These are phyloP conservation scores for Spizellomyces punctatus DNA, from an alignment of 192 early-diverging fungal species.

Conservation along the genomic window DNA sequence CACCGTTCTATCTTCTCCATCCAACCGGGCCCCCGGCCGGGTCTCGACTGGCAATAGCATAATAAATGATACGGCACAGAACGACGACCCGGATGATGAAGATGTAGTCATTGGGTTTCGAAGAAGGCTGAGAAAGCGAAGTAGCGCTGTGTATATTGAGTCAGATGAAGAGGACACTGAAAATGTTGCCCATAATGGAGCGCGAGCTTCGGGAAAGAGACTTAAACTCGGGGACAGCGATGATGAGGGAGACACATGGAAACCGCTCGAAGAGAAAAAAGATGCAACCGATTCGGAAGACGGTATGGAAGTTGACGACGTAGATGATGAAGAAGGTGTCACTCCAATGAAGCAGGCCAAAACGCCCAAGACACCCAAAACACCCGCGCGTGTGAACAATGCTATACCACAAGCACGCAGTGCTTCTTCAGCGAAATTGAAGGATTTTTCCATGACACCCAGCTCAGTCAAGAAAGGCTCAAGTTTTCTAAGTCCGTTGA, in stretches of 20 bases:
- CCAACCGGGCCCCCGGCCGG: not conserved
- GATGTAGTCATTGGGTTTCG: slow-evolving; percentile 17
- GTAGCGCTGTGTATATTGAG: slow-evolving; percentile 12
- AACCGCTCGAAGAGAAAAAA: not conserved
- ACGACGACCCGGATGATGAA: slow-evolving; percentile 6
- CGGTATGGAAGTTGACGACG: not conserved
- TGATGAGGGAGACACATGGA: not conserved
- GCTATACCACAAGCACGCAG: not conserved
- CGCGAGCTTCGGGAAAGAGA: not conserved
- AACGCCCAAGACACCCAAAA: not conserved
- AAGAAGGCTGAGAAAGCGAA: slow-evolving; percentile 26
- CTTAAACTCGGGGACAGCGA: not conserved
- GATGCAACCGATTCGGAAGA: slow-evolving; percentile 15
- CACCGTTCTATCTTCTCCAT: not conserved
- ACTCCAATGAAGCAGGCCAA: not conserved
- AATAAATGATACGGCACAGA: not conserved
- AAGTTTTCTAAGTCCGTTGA: slow-evolving; percentile 2
- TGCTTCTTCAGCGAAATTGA: slow-evolving; percentile 7
- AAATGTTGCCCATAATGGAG: not conserved
- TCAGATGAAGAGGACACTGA: slow-evolving; percentile 15
- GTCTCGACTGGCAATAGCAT: not conserved
- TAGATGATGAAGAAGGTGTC: slow-evolving; percentile 1
- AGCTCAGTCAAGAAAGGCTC: slow-evolving; percentile 5
- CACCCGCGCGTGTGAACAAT: not conserved
- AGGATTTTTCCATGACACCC: slow-evolving; percentile 14